A percentile compares a stretch with the other conserved stretches of the same genome.
phyloP scores from a whole-genome alignment of 1,284 basidiomycete species.

The Somion occarium region DNA sequence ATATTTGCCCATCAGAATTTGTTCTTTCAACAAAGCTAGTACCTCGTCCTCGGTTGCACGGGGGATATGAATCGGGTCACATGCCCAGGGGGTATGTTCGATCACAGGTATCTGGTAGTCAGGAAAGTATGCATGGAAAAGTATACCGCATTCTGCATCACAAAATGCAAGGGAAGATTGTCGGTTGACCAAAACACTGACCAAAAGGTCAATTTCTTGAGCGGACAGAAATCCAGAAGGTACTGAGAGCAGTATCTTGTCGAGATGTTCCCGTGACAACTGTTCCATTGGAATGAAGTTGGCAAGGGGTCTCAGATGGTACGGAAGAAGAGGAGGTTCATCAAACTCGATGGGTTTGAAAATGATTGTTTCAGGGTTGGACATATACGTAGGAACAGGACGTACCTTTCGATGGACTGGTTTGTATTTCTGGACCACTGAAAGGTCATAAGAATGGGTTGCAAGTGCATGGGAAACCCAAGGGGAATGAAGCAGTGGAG shows the following conservation, averaged over 20 bases:
- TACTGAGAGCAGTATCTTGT: conserved; percentile 5
- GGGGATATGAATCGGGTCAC: conserved; percentile 23
- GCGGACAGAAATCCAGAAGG: conserved; percentile 12
- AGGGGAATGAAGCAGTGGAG: conserved; percentile 9
- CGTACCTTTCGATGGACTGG: conserved; percentile 26
- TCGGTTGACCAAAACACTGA: conserved; percentile 15
- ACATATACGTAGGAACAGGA: conserved; percentile 29
- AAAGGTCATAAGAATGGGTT: conserved; percentile 11
- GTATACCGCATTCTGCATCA: conserved; percentile 26
- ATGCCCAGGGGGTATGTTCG: conserved; percentile 29
- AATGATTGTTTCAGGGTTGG: conserved; percentile 19
- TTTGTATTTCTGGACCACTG: conserved; percentile 23
- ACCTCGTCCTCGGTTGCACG: conserved; percentile 21
- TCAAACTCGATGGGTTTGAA: conserved; percentile 17
- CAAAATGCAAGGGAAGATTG: conserved; percentile 25
- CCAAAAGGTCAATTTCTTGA: conserved; percentile 23
- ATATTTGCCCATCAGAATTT: conserved; percentile 24
- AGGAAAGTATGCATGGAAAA: conserved; percentile 28
- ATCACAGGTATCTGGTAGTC: conserved; percentile 30
- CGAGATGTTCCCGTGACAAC: conserved; percentile 5
- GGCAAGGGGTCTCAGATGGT: background rate
- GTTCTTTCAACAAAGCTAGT: conserved; percentile 16
- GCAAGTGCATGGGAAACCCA: conserved; percentile 14
- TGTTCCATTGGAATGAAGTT: conserved; percentile 2
- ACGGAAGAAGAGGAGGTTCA: conserved; percentile 11